Evolutionary conservation across 2,329 filamentous ascomycete species (phyloP), one percentile per base, ranked within the genome.

Genomic region (Paecilomyces dactylethromorphus): DNA sequence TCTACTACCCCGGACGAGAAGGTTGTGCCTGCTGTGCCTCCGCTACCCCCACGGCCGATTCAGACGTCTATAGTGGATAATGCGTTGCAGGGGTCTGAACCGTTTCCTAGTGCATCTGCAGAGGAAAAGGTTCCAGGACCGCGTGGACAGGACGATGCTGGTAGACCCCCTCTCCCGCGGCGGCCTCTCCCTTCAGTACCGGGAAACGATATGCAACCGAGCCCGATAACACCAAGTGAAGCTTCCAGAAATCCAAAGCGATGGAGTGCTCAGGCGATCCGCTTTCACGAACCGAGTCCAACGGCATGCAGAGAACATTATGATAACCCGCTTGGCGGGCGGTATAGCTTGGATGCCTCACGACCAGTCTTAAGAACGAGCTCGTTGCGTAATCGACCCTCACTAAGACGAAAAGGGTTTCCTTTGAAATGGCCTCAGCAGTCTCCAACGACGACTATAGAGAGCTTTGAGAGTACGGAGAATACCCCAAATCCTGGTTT

Each of bases 141-240:
- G n/a, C n/a, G 15, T 45, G n/a, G 6, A n/a, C 39, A 18, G 2
- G 26, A 26, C 15, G 39, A 54, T 45, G 3, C 54, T 10, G 35
- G 35, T 18, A 33, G 39, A 49, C 58, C 56, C 50, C 24, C 52
- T 11, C 56, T 60, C 7, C 61, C 61, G 12, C 64, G 62, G 21
- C 65, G 70, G 35, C 69, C 71, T 29, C 60, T 72, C n/a, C 69
- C 72, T 33, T 59, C 66, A 11, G 58, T 70, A 18, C 68, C 70
- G 0, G 63, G 66, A 45, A 49, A 65, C 13, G 59, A 60, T 33
- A 12, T 50, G 3, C 33, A 57, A 33, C 56, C 58, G 11, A 57
- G 39, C 8, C 39, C n/a, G 15, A 45, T 8, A 15, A 45, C 21
- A 54, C 4, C 54, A 11, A 56, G 60, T 22, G 58, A 61, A 11